Conservation (phyloP, 2,329 filamentous ascomycete genomes). For the Colletotrichum sp. region DNA sequence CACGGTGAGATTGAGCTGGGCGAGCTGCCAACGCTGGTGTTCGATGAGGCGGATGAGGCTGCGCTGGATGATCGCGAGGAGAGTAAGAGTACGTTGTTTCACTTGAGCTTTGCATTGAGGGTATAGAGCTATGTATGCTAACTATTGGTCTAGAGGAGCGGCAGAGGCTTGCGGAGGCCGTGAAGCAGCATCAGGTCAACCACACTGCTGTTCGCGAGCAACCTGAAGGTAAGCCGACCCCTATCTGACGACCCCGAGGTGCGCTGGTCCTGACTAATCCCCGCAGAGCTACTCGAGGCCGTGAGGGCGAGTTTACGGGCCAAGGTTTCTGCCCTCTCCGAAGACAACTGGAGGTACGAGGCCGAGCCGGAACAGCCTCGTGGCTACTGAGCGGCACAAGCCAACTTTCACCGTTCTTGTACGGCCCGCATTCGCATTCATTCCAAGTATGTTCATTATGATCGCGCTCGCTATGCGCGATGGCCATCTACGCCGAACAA, state of each 20-base stretch:
- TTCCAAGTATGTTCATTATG: background rate
- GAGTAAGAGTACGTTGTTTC: slow-evolving; percentile 52
- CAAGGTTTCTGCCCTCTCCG: slow-evolving; percentile 75
- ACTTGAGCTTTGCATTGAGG: background rate
- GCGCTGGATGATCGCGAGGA: slow-evolving; percentile 63
- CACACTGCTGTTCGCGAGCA: slow-evolving; percentile 62
- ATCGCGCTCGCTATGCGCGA: background rate
- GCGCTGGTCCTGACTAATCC: slow-evolving; percentile 10
- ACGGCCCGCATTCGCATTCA: slow-evolving; percentile 17
- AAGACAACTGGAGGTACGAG: slow-evolving; percentile 94
- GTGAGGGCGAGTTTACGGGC: slow-evolving; percentile 73
- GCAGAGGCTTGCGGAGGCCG: slow-evolving; percentile 63
- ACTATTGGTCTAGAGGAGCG: slow-evolving; percentile 53
- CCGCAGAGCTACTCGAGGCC: slow-evolving; percentile 71
- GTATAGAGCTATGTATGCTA: slow-evolving; percentile 26
- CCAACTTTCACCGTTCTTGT: background rate
- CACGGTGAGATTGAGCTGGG: slow-evolving; percentile 68
- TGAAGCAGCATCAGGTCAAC: slow-evolving; percentile 64
- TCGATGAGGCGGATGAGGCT: slow-evolving; percentile 61
- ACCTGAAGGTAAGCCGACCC: slow-evolving; percentile 40
- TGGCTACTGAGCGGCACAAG: slow-evolving; percentile 29
- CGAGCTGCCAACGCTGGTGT: slow-evolving; percentile 56
- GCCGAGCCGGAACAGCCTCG: slow-evolving; percentile 59
- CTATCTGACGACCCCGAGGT: background rate
- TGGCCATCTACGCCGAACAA: background rate